Conservation (phyloP, 768 basidiomycete species). For the Lentinula detonsa region DNA sequence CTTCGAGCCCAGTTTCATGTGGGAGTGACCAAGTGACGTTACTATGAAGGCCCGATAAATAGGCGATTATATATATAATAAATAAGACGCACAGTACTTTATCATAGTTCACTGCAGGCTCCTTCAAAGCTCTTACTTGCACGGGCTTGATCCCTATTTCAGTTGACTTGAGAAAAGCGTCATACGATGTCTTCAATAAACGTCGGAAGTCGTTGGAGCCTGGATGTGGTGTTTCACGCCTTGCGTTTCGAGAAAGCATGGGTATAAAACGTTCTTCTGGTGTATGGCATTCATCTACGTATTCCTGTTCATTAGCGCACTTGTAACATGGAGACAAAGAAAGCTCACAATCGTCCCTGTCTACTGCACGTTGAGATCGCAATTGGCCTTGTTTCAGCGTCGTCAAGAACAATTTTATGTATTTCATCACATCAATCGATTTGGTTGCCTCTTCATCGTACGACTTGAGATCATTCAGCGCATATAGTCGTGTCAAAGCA, state of each 20-base stretch:
- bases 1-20: slow-evolving; percentile 15
- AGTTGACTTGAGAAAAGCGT: slow-evolving; percentile 16
- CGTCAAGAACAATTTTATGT: slow-evolving; percentile 20
- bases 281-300: slow-evolving; percentile 19
- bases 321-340: not conserved
- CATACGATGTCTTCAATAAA: slow-evolving; percentile 18
- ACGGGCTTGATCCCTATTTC: slow-evolving; percentile 10
- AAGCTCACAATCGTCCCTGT: slow-evolving; percentile 27
- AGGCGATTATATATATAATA: not conserved
- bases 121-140: slow-evolving; percentile 14
- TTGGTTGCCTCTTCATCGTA: slow-evolving; percentile 41
- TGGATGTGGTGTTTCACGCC: slow-evolving; percentile 38
- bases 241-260: slow-evolving; percentile 39
- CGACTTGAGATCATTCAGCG: slow-evolving; percentile 21
- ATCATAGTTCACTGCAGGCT: slow-evolving; percentile 24
- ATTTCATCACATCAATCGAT: slow-evolving; percentile 24
- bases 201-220: slow-evolving; percentile 21
- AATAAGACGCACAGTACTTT: slow-evolving; percentile 32
- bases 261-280: slow-evolving; percentile 33
- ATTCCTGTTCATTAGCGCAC: not conserved
- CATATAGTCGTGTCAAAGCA: slow-evolving; percentile 27
- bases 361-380: slow-evolving; percentile 31
- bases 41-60: slow-evolving; percentile 12
- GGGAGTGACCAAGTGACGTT: slow-evolving; percentile 24
- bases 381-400: slow-evolving; percentile 8